Evolutionary conservation across 78 protist genomes (phyloP), one percentile per base, ranked within the genome.

Genomic region (Dictyostelium firmibasis): DNA sequence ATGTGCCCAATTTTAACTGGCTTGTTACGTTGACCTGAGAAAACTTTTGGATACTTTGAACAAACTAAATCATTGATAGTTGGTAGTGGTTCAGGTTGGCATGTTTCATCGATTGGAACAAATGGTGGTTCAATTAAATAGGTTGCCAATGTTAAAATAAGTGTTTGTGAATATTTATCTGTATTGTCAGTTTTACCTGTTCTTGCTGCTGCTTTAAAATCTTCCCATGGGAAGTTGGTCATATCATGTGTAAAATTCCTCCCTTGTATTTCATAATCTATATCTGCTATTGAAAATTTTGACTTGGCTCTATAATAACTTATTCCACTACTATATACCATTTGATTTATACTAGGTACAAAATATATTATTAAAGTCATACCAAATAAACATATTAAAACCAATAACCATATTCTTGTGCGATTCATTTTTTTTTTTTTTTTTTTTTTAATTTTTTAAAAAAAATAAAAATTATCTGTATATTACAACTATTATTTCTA

Each of bases 121-220:
- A 76, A 76, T 31, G 82, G 82, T 76, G 82, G 82, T 36, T 29
- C 53, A 20, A 76, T 76, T 35, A 76, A 35, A 76, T 76, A 76
- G 13, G 36, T 25, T 38, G 38, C 11, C 7, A 76, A 18, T 18
- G 31, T 29, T 20, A 23, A 76, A 20, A 76, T 29, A 4, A 76
- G 18, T 23, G 18, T 38, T 76, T 27, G 38, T 20, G 82, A 76
- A 76, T 76, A 76, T 76, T 11, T 36, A 76, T 76, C 82, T 3
- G 82, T 35, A 18, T 36, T n/a, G 0, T 76, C 38, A 20, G 31
- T 35, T 14, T 18, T 11, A 23, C 82, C 53, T 38, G 53, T 23
- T 76, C 25, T 23, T 23, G 47, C 44, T 20, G 82, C 38, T 35
- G 14, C 57, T 76, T 76, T 76, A 76, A 31, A 76, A 14, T 76